A percentile compares a stretch with the other conserved stretches of the same genome.
These are phyloP conservation scores for Cryptococcus sp. DNA, from an alignment of 1,284 basidiomycete genomes.

Conservation along the genomic window DNA sequence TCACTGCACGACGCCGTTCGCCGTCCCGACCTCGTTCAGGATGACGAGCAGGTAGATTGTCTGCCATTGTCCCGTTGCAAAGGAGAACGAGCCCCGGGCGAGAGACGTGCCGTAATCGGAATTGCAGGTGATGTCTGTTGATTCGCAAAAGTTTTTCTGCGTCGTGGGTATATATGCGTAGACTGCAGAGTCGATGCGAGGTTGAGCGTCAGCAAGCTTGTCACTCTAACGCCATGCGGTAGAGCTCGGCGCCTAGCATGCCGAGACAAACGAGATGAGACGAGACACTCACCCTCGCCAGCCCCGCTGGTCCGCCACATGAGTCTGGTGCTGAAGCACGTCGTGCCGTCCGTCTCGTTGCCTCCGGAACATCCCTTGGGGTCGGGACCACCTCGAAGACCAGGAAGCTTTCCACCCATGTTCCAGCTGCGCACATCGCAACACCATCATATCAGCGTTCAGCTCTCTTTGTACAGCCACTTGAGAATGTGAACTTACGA, in stretches of 20 bases:
- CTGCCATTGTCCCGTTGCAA: slow-evolving; percentile 48
- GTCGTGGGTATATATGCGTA: slow-evolving; percentile 53
- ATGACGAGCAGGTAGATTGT: slow-evolving; percentile 50
- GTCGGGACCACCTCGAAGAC: slow-evolving; percentile 50
- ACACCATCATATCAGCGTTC: slow-evolving; percentile 1
- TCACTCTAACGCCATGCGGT: background rate
- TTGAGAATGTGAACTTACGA: slow-evolving; percentile 30
- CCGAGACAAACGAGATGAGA: background rate
- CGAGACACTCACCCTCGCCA: slow-evolving; percentile 42
- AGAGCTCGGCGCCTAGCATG: background rate
- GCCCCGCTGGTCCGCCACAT: slow-evolving; percentile 52
- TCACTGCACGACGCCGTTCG: slow-evolving; percentile 48
- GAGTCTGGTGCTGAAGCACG: slow-evolving; percentile 52
- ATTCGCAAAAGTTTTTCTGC: slow-evolving; percentile 38
- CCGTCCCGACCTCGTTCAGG: slow-evolving; percentile 44
- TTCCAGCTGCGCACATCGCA: slow-evolving; percentile 29
- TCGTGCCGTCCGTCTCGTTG: slow-evolving; percentile 45
- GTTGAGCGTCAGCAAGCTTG: background rate
- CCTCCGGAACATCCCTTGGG: slow-evolving; percentile 51
- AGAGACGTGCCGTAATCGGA: slow-evolving; percentile 53
- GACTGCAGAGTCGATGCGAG: slow-evolving; percentile 27
- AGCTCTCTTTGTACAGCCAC: background rate
- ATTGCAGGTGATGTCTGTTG: slow-evolving; percentile 47
- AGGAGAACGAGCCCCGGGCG: slow-evolving; percentile 47
- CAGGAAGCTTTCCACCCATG: slow-evolving; percentile 54